Conservation (phyloP, 495 filamentous ascomycete genomes). For the Alectoria sarmentosa region DNA sequence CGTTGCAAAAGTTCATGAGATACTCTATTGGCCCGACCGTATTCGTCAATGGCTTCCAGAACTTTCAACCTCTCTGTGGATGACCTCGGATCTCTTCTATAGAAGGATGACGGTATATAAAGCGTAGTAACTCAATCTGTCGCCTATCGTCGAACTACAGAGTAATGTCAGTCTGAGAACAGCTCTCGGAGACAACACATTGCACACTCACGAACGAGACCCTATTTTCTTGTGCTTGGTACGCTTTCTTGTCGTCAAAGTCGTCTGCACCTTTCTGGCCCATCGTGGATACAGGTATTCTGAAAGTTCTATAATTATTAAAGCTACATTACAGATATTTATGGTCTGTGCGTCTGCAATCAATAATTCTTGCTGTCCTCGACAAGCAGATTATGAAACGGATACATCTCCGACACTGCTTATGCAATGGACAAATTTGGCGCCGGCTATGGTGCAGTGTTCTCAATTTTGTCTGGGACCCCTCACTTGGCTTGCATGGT, state of each 20-base stretch:
- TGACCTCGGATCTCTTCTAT: constrained; percentile 54
- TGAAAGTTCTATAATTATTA: background rate
- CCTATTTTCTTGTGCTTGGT: constrained; percentile 34
- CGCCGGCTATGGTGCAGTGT: background rate
- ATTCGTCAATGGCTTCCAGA: constrained; percentile 65
- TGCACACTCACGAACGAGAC: constrained; percentile 24
- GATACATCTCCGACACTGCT: background rate
- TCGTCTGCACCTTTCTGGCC: background rate
- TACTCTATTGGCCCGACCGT: constrained; percentile 54
- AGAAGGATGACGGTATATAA: constrained; percentile 53
- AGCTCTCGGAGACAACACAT: background rate
- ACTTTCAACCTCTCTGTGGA: constrained; percentile 54
- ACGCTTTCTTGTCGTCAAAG: constrained; percentile 37
- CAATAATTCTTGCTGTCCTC: background rate
- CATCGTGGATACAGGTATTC: constrained; percentile 5
- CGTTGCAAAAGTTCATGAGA: constrained; percentile 71
- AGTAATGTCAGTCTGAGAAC: constrained; percentile 3
- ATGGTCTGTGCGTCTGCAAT: background rate
- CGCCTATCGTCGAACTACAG: constrained; percentile 57
- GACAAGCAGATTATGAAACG: background rate
- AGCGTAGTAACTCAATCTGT: constrained; percentile 66
- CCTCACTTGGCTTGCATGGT: constrained; percentile 2
- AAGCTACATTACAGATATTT: background rate
- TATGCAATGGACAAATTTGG: background rate
- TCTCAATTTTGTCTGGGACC: background rate